phyloP scores from a whole-genome alignment of 73 alveolate species.

The Paramecium octaurelia region DNA sequence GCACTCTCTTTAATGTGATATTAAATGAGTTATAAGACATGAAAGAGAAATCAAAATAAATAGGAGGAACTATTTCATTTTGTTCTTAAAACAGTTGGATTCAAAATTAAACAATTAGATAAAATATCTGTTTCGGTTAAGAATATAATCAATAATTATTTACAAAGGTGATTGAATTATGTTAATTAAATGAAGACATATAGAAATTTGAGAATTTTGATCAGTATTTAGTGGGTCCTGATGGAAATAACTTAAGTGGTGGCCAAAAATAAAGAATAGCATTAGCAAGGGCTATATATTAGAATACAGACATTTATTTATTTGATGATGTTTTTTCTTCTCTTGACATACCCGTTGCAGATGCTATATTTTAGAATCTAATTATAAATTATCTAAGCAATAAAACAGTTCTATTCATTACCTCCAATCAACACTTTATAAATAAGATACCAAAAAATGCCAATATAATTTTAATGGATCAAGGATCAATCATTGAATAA shows the following conservation, averaged over 20 bases:
- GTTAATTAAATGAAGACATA: conserved; percentile 71
- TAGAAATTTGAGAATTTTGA: conserved; percentile 68
- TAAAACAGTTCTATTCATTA: not conserved
- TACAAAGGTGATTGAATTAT: conserved; percentile 52
- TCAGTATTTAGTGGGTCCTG: conserved; percentile 72
- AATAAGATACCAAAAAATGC: not conserved
- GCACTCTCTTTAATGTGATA: not conserved
- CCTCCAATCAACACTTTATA: not conserved
- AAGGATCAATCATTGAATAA: not conserved
- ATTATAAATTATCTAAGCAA: not conserved
- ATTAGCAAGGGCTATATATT: conserved; percentile 77
- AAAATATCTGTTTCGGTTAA: conserved; percentile 71
- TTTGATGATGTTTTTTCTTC: conserved; percentile 65
- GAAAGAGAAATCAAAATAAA: not conserved
- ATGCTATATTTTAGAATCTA: not conserved
- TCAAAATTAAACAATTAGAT: conserved; percentile 66
- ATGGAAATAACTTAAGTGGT: conserved; percentile 79
- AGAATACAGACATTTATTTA: conserved; percentile 46
- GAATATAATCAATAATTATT: conserved; percentile 60
- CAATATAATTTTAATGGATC: not conserved
- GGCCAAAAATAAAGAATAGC: conserved; percentile 79
- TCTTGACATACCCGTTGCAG: not conserved
- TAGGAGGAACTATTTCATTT: conserved; percentile 56
- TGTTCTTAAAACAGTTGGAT: conserved; percentile 75
- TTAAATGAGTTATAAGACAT: not conserved